A percentile compares a stretch with the other conserved stretches of the same genome.
Conservation (phyloP, 257 asterid genomes). For the Solanum neorickii region DNA sequence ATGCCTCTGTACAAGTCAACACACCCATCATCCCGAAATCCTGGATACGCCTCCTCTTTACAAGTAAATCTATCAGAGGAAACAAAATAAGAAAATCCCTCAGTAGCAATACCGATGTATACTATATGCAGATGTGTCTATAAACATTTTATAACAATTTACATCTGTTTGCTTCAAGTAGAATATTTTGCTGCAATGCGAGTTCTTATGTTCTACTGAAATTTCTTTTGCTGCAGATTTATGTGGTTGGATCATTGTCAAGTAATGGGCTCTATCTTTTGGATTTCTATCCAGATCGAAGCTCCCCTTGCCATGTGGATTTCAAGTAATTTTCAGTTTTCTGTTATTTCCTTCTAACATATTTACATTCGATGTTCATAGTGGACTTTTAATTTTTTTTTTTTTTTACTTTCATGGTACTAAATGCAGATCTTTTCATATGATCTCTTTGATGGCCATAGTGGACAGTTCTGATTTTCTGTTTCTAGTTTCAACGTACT, state of each 20-base stretch:
- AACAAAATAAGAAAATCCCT: background rate
- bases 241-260: constrained; percentile 69
- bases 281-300: constrained; percentile 75
- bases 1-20: background rate
- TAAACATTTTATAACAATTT: background rate
- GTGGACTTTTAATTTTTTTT: background rate
- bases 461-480: background rate
- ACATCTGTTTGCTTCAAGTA: background rate
- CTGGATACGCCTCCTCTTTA: background rate
- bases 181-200: background rate
- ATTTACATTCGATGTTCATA: background rate
- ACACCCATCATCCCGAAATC: background rate
- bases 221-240: constrained; percentile 41
- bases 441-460: background rate
- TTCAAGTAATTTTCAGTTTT: constrained; percentile 27
- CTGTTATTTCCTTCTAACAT: background rate
- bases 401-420: background rate
- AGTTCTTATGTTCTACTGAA: background rate
- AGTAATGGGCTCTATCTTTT: constrained; percentile 64
- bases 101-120: background rate
- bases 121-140: background rate
- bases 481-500: background rate
- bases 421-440: background rate
- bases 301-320: constrained; percentile 75
- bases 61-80: background rate